Percentiles rank a stretch among this genome's conserved stretches.
phyloP scores from a whole-genome alignment of 148 eudicot genomes.

The Salicornia ramosissima region DNA sequence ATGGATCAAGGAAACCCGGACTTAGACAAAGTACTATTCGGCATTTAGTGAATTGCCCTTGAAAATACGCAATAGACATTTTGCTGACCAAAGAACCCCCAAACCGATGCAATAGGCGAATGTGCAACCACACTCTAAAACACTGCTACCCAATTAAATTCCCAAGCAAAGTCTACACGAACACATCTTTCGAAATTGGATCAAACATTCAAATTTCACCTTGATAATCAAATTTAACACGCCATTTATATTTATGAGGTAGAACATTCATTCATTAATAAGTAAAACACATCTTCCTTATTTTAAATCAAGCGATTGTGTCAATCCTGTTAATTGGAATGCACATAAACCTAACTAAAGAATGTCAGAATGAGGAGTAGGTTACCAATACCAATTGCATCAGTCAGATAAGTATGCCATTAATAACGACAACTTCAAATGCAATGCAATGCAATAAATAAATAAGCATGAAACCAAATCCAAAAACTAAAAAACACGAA shows the following conservation, averaged over 20 bases:
- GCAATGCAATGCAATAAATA: background rate
- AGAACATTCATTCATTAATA: background rate
- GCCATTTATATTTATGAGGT: background rate
- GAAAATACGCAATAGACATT: no score
- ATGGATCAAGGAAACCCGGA: no score
- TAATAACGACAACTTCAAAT: conserved; percentile 9
- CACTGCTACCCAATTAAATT: no score
- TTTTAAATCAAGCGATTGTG: no score
- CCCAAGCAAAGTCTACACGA: background rate
- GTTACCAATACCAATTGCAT: background rate
- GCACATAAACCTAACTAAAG: background rate
- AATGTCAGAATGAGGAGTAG: background rate
- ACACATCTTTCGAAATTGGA: background rate
- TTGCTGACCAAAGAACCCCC: no score
- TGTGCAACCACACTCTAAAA: no score
- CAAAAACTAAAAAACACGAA: background rate
- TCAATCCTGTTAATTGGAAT: no score
- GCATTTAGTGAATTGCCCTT: no score
- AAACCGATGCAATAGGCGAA: no score
- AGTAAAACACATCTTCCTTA: background rate
- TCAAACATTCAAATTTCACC: background rate
- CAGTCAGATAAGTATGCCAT: background rate
- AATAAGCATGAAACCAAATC: background rate
- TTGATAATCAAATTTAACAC: background rate
- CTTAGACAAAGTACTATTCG: no score